Evolutionary conservation across 352 stramenopile genomes (phyloP), one percentile per base, ranked within the genome.

Genomic region (Phytopythium sindhum): DNA sequence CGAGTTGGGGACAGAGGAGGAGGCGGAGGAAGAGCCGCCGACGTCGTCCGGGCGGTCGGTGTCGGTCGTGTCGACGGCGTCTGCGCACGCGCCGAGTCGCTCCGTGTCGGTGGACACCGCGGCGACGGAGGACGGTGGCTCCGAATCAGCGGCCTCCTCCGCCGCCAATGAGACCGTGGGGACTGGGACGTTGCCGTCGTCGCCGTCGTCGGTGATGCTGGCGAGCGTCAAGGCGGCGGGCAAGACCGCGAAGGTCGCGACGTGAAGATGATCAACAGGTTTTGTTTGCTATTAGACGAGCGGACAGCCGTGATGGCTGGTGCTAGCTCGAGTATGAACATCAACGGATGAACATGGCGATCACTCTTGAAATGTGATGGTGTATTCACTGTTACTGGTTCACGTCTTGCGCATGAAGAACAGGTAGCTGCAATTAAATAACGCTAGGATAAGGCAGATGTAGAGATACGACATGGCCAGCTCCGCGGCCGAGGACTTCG

Each of bases 371-470:
- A n/a, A n/a, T n/a, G n/a, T n/a, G n/a, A n/a, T n/a, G 42, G 21
- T 50, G 42, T 50, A 50, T 52, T 28, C 11, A 31, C 31, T 45
- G 28, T 35, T 59, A 29, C 33, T n/a, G 12, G 8, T 19, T 73
- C 63, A 78, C 65, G 74, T 81, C 72, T 61, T 78, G 39, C 73
- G 62, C 73, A 81, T 81, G 31, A 81, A 65, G 64, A 81, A 74
- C 35, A 78, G 74, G 63, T 76, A 81, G 67, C 70, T 76, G 65
- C 70, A 63, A 63, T 81, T 81, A 81, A 81, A 81, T 76, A 81
- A 57, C 50, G 75, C 65, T 70, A 72, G 73, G 2, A 67, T 63
- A 39, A 72, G 67, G 44, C 74, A 52, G 23, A 81, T 65, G 58
- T 74, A 81, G 28, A 68, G 64, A 52, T 81, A 81, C 2, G 73